Conservation (phyloP, 2,329 filamentous ascomycete species). For the Cladosporium cucumerinum region DNA sequence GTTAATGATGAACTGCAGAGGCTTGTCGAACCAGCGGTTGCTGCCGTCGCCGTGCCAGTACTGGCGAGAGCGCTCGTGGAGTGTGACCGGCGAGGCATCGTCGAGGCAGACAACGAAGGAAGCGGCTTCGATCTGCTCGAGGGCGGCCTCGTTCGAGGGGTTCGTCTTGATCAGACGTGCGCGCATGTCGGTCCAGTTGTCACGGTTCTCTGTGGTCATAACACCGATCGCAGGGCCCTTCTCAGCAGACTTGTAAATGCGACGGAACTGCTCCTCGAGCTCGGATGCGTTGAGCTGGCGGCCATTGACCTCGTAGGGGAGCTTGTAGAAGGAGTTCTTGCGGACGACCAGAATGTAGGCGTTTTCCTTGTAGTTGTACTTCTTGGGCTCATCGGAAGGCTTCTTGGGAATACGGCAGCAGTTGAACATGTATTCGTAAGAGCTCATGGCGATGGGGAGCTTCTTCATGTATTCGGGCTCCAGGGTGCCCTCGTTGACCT, state of each 20-base stretch:
- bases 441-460: conserved; percentile 95
- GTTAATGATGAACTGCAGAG: conserved; percentile 94
- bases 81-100: conserved; percentile 82
- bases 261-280: conserved; percentile 83
- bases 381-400: conserved; percentile 77
- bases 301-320: conserved; percentile 75
- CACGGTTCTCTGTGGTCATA: conserved; percentile 88
- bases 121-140: conserved; percentile 80
- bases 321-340: conserved; percentile 98
- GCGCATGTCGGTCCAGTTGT: conserved; percentile 82
- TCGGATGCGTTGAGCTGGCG: conserved; percentile 84
- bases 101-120: conserved; percentile 93
- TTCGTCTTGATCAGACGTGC: conserved; percentile 71
- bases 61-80: conserved; percentile 90
- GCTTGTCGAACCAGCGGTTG: conserved; percentile 98
- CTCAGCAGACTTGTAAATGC: conserved; percentile 75
- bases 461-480: conserved; percentile 99
- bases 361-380: conserved; percentile 71
- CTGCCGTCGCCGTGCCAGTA: conserved; percentile 98
- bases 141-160: conserved; percentile 70
- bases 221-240: conserved; percentile 72
- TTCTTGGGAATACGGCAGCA: conserved; percentile 78
- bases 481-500: conserved; percentile 75
- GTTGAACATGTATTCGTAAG: conserved; percentile 99
- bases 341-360: conserved; percentile 86